Evolutionary conservation across 2,329 filamentous ascomycete species (phyloP), one percentile per base, ranked within the genome.

Genomic region (Grosmannia penicillata): DNA sequence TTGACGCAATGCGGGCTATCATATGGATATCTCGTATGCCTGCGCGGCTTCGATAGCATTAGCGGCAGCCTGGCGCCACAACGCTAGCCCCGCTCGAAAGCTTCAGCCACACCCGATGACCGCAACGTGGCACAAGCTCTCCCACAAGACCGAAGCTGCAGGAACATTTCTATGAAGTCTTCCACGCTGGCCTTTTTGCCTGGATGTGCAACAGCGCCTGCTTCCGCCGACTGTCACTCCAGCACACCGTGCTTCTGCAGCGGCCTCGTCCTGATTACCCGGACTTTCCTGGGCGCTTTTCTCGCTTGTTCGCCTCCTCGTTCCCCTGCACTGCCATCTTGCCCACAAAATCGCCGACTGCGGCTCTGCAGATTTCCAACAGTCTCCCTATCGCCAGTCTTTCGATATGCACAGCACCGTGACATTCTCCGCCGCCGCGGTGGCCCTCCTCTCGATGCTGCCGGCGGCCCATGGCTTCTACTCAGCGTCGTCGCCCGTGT

Each of bases 401-500:
- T 30, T 32, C 26, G 30, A 25, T 4, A 43, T 43, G 41, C 37
- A 37, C 15, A 15, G 15, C 13, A 13, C 27, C 3, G 33, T 18
- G 5, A 15, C 66, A 36, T 53, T 75, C 53, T 61, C 70, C 53
- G 65, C 71, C 51, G 62, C 68, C 48, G 69, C 70, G 44, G 65
- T 72, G 42, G 74, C 75, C 42, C 60, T 83, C 35, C 63, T 91
- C 46, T 70, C 81, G 44, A 68, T 74, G 40, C 54, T 82, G 37
- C 74, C 80, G 23, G 68, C 69, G 36, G 70, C 70, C 40, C 75
- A 77, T 47, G 75, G 74, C 48, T 59, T 98, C 43, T 98, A 98
- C 63, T 63, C 75, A 43, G 93, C 89, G 63, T 82, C 70, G 56
- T 95, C 87, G 2, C 77, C 83, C 11, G 91, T 98, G 31, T 57